Conservation (phyloP, 371 early-diverging fungal genomes). For the Mucor sp. region DNA sequence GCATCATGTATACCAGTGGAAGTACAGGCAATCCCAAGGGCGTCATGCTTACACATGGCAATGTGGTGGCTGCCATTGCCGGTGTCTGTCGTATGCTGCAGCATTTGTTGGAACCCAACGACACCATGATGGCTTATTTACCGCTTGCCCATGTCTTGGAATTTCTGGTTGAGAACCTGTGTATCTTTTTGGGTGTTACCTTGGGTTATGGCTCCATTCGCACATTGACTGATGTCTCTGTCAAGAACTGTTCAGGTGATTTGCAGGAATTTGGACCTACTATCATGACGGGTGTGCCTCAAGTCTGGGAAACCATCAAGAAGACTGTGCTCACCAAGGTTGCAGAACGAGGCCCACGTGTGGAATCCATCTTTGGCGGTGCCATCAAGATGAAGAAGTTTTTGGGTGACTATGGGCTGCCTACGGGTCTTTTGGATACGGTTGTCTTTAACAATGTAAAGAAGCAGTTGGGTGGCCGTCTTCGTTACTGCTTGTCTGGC, state of each 20-base stretch:
- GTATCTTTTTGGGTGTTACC: slow-evolving; percentile 73
- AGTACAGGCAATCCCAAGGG: slow-evolving; percentile 83
- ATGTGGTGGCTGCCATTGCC: slow-evolving; percentile 73
- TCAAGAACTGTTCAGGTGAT: slow-evolving; percentile 94
- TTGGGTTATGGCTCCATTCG: slow-evolving; percentile 92
- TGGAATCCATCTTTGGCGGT: slow-evolving; percentile 73
- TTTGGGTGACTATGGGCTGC: slow-evolving; percentile 61
- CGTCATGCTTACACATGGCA: slow-evolving; percentile 66
- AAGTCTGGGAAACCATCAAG: slow-evolving; percentile 93
- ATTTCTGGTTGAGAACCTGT: slow-evolving; percentile 78
- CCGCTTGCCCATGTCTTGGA: slow-evolving; percentile 96
- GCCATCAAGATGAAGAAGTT: slow-evolving; percentile 76
- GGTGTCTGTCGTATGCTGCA: slow-evolving; percentile 82
- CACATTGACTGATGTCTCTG: slow-evolving; percentile 88
- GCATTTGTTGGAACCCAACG: slow-evolving; percentile 73
- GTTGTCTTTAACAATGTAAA: slow-evolving; percentile 91
- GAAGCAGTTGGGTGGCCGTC: slow-evolving; percentile 90
- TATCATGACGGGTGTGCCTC: slow-evolving; percentile 94
- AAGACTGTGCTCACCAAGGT: slow-evolving; percentile 83
- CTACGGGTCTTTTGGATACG: slow-evolving; percentile 73
- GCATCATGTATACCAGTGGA: slow-evolving; percentile 89
- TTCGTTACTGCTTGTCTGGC: slow-evolving; percentile 91
- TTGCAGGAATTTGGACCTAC: slow-evolving; percentile 91
- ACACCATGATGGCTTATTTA: slow-evolving; percentile 86
- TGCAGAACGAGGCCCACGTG: slow-evolving; percentile 58